phyloP scores from a whole-genome alignment of 495 filamentous ascomycete genomes.

The Annulohypoxylon nitens region DNA sequence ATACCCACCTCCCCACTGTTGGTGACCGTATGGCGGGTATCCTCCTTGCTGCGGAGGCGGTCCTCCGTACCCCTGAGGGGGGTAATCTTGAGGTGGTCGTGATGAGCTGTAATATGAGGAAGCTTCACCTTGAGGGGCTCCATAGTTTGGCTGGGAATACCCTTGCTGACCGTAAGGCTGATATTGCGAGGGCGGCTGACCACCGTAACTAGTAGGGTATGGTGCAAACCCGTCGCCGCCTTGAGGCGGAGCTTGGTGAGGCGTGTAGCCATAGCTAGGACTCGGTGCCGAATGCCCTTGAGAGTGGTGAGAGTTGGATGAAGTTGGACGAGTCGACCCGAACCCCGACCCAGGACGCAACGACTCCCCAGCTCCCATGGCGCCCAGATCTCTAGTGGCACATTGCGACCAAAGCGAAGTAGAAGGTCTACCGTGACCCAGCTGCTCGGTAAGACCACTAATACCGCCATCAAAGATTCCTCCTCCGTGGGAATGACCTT shows the following conservation, averaged over 20 bases:
- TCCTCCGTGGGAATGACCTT: constrained; percentile 56
- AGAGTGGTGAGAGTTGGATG: constrained; percentile 38
- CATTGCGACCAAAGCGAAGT: constrained; percentile 67
- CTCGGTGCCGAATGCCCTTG: constrained; percentile 21
- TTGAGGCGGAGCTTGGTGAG: constrained; percentile 24
- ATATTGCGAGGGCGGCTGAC: constrained; percentile 23
- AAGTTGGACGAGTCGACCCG: constrained; percentile 36
- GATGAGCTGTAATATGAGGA: constrained; percentile 43
- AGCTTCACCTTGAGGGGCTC: constrained; percentile 44
- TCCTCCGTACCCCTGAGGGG: constrained; percentile 40
- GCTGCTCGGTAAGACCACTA: constrained; percentile 51
- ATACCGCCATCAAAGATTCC: constrained; percentile 55
- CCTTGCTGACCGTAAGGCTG: constrained; percentile 35
- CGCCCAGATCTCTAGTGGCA: constrained; percentile 56
- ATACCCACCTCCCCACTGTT: constrained; percentile 45
- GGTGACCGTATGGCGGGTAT: constrained; percentile 46
- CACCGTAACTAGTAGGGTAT: constrained; percentile 25
- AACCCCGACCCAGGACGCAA: constrained; percentile 39
- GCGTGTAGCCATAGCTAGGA: constrained; percentile 33
- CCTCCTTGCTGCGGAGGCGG: constrained; percentile 26
- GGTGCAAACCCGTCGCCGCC: constrained; percentile 4
- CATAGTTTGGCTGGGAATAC: constrained; percentile 33
- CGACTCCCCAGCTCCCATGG: constrained; percentile 47
- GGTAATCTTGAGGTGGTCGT: constrained; percentile 33
- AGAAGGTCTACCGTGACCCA: constrained; percentile 64